These are phyloP conservation scores for Niebla homalea DNA, from an alignment of 495 filamentous ascomycete species.

Conservation along the genomic window DNA sequence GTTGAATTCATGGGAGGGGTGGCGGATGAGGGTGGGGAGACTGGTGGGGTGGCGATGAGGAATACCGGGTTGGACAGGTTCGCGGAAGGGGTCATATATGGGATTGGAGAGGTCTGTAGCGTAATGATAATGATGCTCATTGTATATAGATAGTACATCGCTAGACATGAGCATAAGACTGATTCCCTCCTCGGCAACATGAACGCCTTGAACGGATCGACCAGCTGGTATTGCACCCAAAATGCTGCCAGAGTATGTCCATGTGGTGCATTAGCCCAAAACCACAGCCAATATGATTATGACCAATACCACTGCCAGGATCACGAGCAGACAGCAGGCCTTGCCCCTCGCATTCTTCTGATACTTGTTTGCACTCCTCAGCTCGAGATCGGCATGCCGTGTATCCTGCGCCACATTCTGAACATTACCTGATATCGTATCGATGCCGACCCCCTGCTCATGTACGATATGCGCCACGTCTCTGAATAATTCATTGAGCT, in stretches of 20 bases:
- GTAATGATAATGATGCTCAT: no score
- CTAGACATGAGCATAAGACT: no score
- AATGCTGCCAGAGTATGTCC: not conserved
- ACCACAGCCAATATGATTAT: slow-evolving; percentile 79
- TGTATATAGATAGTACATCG: no score
- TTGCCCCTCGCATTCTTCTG: slow-evolving; percentile 89
- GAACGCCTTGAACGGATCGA: not conserved
- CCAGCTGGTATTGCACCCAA: no score
- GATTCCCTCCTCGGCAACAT: not conserved
- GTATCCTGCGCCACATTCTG: slow-evolving; percentile 67
- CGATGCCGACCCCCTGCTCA: slow-evolving; percentile 81
- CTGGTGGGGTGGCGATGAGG: slow-evolving; percentile 38
- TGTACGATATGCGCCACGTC: slow-evolving; percentile 93
- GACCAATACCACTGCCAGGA: slow-evolving; percentile 73
- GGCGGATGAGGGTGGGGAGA: slow-evolving; percentile 62
- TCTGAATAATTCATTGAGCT: slow-evolving; percentile 90
- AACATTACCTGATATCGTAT: slow-evolving; percentile 81
- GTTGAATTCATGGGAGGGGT: slow-evolving; percentile 80
- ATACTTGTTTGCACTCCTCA: slow-evolving; percentile 69
- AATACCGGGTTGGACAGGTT: no score
- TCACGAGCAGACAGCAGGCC: slow-evolving; percentile 83
- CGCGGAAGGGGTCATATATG: no score
- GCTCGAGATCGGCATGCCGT: slow-evolving; percentile 69
- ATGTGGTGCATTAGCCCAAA: slow-evolving; percentile 35
- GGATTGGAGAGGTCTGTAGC: no score